Conservation (phyloP, 1,139 yeast genomes). For the Komagataea norvegica region DNA sequence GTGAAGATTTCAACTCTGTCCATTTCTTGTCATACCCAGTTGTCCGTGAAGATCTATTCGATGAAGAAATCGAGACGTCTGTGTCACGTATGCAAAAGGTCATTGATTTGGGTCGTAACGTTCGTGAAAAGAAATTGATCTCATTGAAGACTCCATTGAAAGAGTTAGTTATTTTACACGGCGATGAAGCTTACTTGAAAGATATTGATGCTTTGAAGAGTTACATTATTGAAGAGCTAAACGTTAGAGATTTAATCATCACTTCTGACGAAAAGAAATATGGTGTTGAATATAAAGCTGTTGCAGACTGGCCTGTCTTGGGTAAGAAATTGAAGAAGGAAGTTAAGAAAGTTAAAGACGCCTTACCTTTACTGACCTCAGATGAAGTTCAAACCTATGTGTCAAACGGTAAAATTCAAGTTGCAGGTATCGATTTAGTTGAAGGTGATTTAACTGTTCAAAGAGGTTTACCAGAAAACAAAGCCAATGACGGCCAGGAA, state of each 20-base stretch:
- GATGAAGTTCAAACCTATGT: conserved; percentile 78
- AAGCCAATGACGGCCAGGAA: conserved; percentile 67
- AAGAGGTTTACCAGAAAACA: conserved; percentile 75
- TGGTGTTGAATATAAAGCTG: conserved; percentile 88
- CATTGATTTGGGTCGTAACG: conserved; percentile 91
- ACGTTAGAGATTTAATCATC: conserved; percentile 81
- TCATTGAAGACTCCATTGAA: conserved; percentile 94
- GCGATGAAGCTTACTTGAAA: conserved; percentile 65
- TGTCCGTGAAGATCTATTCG: conserved; percentile 78
- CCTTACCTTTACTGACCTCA: conserved; percentile 76
- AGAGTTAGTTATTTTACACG: conserved; percentile 79
- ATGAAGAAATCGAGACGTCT: conserved; percentile 73
- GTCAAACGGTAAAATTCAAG: conserved; percentile 66
- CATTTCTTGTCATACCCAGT: conserved; percentile 89
- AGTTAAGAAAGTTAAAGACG: conserved; percentile 90
- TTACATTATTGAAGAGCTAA: conserved; percentile 86
- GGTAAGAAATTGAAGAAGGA: conserved; percentile 97
- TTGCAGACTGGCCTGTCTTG: conserved; percentile 98
- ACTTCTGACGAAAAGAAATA: conserved; percentile 89
- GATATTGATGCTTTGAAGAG: conserved; percentile 75
- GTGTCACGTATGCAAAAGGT: conserved; percentile 96
- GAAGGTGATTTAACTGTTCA: conserved; percentile 86
- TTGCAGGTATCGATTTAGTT: conserved; percentile 84
- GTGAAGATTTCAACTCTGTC: conserved; percentile 71
- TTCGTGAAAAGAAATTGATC: conserved; percentile 92